Evolutionary conservation across 768 basidiomycete genomes (phyloP), one percentile per base, ranked within the genome.

Genomic region (Rhodosporidiobolus sp.): DNA sequence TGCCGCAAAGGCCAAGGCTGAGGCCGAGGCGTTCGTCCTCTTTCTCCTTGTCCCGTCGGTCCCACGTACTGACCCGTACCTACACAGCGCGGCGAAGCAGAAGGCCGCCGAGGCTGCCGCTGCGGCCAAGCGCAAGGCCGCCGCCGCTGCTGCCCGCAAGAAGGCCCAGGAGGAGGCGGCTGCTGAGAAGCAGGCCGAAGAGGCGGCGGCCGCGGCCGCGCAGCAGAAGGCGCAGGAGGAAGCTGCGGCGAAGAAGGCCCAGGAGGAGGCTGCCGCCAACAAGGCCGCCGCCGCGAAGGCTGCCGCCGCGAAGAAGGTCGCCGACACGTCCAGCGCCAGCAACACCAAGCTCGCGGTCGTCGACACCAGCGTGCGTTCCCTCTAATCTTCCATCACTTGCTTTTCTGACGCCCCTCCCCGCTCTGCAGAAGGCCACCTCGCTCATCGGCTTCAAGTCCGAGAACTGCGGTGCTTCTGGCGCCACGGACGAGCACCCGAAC

Each of bases 401-500:
- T 22, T 32, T n/a, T 17, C 28, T 22, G n/a, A 10, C 28, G n/a
- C 24, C 6, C 30, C 26, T 14, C 30, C n/a, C 38, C 38, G 8
- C 38, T 43, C 38, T 14, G 14, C 38, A 43, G 38, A 43, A 74
- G 65, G 43, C 38, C 46, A 46, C 45, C 50, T n/a, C 53, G 34
- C 62, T 75, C 35, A 54, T 75, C 49, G 74, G 70, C 19, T 75
- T 46, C 74, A 10, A 7, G 4, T 24, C 63, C 45, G n/a, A 46
- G 38, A 72, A 72, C 70, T 75, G 74, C 57, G 74, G 74, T 9
- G 5, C 66, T 6, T 55, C 49, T 24, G 69, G 67, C 16, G 74
- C 74, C 0, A 57, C 57, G 10, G 61, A 60, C 54, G 63, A 68
- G 20, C 26, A 57, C 48, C 74, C 74, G 22, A 75, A 75, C 70